These are phyloP conservation scores for Dictyostelium firmibasis DNA, from an alignment of 78 protist genomes.

Conservation along the genomic window DNA sequence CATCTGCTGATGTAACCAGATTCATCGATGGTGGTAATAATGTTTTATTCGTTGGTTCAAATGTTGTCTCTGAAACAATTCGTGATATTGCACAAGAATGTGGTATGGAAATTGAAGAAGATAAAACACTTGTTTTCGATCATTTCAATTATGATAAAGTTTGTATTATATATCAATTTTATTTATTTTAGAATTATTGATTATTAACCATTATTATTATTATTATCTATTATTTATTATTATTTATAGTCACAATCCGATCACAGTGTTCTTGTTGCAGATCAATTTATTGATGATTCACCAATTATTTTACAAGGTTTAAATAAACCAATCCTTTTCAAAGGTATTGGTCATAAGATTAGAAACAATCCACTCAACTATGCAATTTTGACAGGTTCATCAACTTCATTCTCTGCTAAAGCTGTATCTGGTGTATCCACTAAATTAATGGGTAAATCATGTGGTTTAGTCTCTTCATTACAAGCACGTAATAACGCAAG, in stretches of 20 bases:
- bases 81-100: constrained; percentile 84
- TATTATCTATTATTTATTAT: not conserved
- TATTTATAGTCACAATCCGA: constrained; percentile 21
- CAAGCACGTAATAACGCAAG: constrained; percentile 94
- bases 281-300: constrained; percentile 49
- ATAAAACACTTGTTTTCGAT: constrained; percentile 78
- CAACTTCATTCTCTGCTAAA: constrained; percentile 80
- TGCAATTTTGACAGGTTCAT: constrained; percentile 69
- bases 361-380: constrained; percentile 41
- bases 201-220: not conserved
- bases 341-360: constrained; percentile 83
- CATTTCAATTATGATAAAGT: constrained; percentile 81
- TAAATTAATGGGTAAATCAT: constrained; percentile 53
- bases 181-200: not conserved
- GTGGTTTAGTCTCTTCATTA: constrained; percentile 86
- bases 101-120: constrained; percentile 87
- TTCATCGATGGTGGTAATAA: constrained; percentile 86
- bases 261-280: constrained; percentile 75
- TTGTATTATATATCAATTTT: not conserved
- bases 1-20: constrained; percentile 16
- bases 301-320: constrained; percentile 59
- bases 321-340: constrained; percentile 72
- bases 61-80: constrained; percentile 70
- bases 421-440: constrained; percentile 20
- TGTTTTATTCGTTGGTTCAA: constrained; percentile 82